Conservation (phyloP, 2,329 filamentous ascomycete species). For the Aspergillus oerlinghausenensis region DNA sequence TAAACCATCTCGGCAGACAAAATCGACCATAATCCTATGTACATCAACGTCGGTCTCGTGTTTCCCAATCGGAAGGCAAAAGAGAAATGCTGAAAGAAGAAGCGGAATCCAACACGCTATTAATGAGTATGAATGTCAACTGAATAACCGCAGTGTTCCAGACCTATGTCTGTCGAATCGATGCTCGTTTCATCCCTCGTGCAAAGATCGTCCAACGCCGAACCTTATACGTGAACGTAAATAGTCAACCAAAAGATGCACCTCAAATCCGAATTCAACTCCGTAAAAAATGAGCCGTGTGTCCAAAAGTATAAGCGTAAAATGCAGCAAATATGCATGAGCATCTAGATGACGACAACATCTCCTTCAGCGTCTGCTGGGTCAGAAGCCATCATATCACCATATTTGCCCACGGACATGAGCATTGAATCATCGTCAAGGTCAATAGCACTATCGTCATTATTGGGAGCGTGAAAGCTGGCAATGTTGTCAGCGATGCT, state of each 20-base stretch:
- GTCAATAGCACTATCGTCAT: slow-evolving; percentile 72
- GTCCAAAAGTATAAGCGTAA: slow-evolving; percentile 13
- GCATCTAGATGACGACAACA: slow-evolving; percentile 41
- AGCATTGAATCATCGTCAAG: slow-evolving; percentile 49
- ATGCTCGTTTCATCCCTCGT: slow-evolving; percentile 29
- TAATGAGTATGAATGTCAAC: slow-evolving; percentile 17
- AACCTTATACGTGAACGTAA: slow-evolving; percentile 16
- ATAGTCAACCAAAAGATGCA: slow-evolving; percentile 22
- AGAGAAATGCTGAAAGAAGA: background rate
- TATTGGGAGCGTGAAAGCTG: slow-evolving; percentile 30
- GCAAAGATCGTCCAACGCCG: slow-evolving; percentile 26
- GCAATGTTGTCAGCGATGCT: slow-evolving; percentile 42
- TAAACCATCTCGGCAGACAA: slow-evolving; percentile 9
- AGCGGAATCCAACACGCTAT: slow-evolving; percentile 21
- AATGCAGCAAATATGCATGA: slow-evolving; percentile 9
- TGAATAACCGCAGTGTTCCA: slow-evolving; percentile 9
- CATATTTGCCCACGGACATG: slow-evolving; percentile 41
- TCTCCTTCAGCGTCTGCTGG: slow-evolving; percentile 43
- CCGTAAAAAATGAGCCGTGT: slow-evolving; percentile 21
- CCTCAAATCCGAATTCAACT: slow-evolving; percentile 27
- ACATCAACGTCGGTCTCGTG: slow-evolving; percentile 12
- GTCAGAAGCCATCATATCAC: slow-evolving; percentile 43
- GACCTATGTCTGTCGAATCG: slow-evolving; percentile 16
- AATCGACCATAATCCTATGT: slow-evolving; percentile 15
- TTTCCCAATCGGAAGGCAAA: slow-evolving; percentile 2